Conservation (phyloP, 805 yeast species). For the Cyberlindnera petersonii region DNA sequence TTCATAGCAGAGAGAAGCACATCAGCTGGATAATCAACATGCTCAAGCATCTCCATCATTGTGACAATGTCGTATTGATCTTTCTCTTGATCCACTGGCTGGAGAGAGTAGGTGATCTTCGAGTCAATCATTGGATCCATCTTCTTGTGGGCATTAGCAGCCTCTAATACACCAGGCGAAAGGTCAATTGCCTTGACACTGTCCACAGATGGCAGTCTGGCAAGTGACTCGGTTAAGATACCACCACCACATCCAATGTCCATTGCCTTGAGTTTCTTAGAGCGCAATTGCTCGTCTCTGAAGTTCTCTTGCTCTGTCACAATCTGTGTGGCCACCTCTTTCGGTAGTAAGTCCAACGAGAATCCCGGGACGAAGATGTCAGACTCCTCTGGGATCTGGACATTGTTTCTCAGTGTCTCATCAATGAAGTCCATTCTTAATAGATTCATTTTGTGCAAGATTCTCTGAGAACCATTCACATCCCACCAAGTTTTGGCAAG, state of each 20-base stretch:
- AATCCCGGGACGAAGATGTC: constrained; percentile 76
- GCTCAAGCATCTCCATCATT: constrained; percentile 93
- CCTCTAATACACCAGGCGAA: constrained; percentile 74
- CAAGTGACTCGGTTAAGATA: constrained; percentile 79
- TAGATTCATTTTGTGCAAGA: constrained; percentile 91
- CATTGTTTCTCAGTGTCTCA: constrained; percentile 42
- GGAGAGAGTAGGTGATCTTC: constrained; percentile 57
- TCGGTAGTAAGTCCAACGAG: constrained; percentile 62
- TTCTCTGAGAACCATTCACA: constrained; percentile 85
- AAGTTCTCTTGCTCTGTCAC: constrained; percentile 46
- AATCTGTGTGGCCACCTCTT: constrained; percentile 44
- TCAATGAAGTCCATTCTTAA: constrained; percentile 84
- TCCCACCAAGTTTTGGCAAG: constrained; percentile 99
- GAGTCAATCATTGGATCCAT: constrained; percentile 59
- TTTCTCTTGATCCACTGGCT: constrained; percentile 54
- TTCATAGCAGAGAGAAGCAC: constrained; percentile 65
- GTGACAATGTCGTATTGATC: constrained; percentile 73
- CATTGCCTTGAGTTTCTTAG: constrained; percentile 46
- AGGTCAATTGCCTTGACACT: constrained; percentile 81
- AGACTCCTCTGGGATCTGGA: constrained; percentile 16
- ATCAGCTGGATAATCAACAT: constrained; percentile 79
- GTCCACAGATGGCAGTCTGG: constrained; percentile 61
- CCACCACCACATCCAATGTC: constrained; percentile 99
- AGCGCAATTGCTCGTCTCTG: constrained; percentile 33
- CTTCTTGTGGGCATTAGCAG: constrained; percentile 66